Conservation (phyloP, 495 filamentous ascomycete genomes). For the Aspergillus bridgeri region DNA sequence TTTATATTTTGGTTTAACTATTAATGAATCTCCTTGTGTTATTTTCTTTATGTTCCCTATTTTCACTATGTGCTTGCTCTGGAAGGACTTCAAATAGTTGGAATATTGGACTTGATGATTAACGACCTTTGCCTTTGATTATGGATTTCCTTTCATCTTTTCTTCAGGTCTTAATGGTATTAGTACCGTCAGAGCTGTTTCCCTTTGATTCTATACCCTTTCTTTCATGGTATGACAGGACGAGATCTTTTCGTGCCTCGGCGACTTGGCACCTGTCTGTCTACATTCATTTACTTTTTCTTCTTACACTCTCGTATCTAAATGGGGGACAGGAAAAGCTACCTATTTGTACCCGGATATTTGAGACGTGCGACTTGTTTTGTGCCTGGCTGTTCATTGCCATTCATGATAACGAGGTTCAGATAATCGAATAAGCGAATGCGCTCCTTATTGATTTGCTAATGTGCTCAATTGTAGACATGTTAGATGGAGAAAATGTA, state of each 20-base stretch:
- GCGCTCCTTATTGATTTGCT: not conserved
- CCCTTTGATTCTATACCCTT: slow-evolving; percentile 18
- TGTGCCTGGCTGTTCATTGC: not conserved
- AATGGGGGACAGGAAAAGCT: slow-evolving; percentile 14
- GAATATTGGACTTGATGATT: slow-evolving; percentile 5
- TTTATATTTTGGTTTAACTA: slow-evolving; percentile 1
- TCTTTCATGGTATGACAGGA: slow-evolving; percentile 1
- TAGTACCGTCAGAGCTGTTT: not conserved
- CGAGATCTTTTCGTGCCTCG: not conserved
- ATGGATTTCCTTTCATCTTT: not conserved
- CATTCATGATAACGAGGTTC: not conserved
- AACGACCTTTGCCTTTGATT: slow-evolving; percentile 11
- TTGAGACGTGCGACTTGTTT: not conserved
- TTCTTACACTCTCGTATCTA: slow-evolving; percentile 14
- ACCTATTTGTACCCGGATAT: slow-evolving; percentile 1
- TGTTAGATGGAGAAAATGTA: not conserved
- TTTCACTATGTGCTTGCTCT: not conserved
- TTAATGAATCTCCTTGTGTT: slow-evolving; percentile 5
- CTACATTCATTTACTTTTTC: slow-evolving; percentile 6
- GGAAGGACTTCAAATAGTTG: not conserved
- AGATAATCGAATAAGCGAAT: not conserved
- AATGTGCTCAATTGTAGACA: not conserved
- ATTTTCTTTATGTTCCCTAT: not conserved
- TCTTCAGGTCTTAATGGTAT: slow-evolving; percentile 5
- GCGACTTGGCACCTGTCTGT: not conserved